Base-by-base conservation (phyloP, 2,329 filamentous ascomycete genomes). In the Trichophyton mentagrophytes region DNA sequence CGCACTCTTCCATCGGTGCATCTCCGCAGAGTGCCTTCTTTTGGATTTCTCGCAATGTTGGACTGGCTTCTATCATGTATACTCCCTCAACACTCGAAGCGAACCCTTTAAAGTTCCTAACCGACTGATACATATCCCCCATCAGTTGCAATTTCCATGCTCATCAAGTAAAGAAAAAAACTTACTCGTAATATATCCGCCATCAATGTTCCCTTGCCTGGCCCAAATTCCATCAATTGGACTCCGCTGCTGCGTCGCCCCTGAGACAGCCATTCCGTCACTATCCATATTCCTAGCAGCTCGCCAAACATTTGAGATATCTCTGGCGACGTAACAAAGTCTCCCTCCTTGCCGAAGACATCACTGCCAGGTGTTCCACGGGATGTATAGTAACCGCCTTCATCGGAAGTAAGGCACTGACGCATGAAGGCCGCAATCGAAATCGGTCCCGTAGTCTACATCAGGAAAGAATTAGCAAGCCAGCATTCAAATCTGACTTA, bases 301-400 rank as follows among this genome's bases (percentile, higher is more conserved):
- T 99, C 93, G 25, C 93, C 93, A 75, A 99, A 99, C 11, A 97
- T 82, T 71, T 97, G 93, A 0, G 91, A 96, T 67, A 99, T 97
- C 74, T 99, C 93, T 0, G 93, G 93, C 0, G 91, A 96, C 0
- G 93, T 99, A 58, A 97, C 87, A 70, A 99, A 99, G 74, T 99
- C 93, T 27, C 93, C 93, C 69, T 89, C 88, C 60, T 83, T 78
- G n/a, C 93, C 93, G 68, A 99, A 99, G 65, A 92, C 91, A 70
- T 96, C 91, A 55, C 85, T 82, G 20, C 82, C 85, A 44, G 64
- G 58, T 25, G 61, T 61, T 62, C 86, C 80, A 25, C 85, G 83
- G 3, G 86, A 83, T 0, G 90, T 97, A 75, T 99, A 99, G 77
- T 99, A 99, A 60, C 93, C 93, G 62, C 90, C 90, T 44, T 90